These are phyloP conservation scores for Roridomyces roridus DNA, from an alignment of 768 basidiomycete genomes.

Conservation along the genomic window DNA sequence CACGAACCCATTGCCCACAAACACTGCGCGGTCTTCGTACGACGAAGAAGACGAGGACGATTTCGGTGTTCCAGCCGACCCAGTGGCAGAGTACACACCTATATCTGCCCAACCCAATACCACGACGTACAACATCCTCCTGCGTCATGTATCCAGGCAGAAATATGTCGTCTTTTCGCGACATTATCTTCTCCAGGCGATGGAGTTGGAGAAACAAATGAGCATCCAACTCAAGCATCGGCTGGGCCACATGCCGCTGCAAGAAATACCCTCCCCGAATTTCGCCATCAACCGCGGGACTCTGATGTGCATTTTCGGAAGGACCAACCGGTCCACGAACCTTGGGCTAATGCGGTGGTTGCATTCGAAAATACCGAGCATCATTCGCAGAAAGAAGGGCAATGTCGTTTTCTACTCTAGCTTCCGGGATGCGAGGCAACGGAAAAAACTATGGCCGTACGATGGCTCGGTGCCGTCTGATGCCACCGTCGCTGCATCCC, in stretches of 20 bases:
- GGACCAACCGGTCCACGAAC: constrained; percentile 64
- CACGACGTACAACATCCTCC: constrained; percentile 66
- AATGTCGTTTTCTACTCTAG: constrained; percentile 50
- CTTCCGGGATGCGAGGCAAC: constrained; percentile 34
- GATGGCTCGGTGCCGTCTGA: too few species aligned
- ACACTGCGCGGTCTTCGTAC: constrained; percentile 56
- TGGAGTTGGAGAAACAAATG: constrained; percentile 47
- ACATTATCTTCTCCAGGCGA: constrained; percentile 68
- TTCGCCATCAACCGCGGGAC: constrained; percentile 62
- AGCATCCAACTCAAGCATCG: constrained; percentile 38
- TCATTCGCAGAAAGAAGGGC: constrained; percentile 54
- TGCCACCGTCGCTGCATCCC: too few species aligned
- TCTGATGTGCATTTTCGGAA: constrained; percentile 62
- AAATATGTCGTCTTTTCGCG: constrained; percentile 61
- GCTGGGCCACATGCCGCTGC: constrained; percentile 36
- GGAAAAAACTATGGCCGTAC: constrained; percentile 25
- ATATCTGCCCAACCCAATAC: constrained; percentile 64
- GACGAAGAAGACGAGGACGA: constrained; percentile 74
- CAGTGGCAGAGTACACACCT: constrained; percentile 41
- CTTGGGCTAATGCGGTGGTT: constrained; percentile 68
- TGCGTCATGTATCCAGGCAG: constrained; percentile 59
- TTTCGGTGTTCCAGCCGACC: constrained; percentile 51
- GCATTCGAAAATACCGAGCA: constrained; percentile 47
- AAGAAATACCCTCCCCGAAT: constrained; percentile 52
- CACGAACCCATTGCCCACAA: constrained; percentile 68